Evolutionary conservation across 2,329 filamentous ascomycete species (phyloP).

Genomic region (Xylariales sp.): DNA sequence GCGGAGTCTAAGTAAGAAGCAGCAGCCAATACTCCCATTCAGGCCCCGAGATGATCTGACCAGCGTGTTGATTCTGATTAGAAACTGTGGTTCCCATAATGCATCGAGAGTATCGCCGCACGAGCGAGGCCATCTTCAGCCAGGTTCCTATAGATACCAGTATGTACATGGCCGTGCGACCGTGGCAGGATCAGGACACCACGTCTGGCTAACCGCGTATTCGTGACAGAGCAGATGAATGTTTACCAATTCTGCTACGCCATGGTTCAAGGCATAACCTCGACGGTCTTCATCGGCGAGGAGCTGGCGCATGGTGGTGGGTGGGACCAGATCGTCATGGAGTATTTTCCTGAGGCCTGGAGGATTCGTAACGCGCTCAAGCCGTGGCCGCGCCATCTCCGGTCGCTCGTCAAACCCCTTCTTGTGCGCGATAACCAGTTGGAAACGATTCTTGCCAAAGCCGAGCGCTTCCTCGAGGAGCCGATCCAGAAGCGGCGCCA

Average conservation of each 20-base stretch:
- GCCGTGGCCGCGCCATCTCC: neutral
- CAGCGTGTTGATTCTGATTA: no score
- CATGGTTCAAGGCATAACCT: neutral
- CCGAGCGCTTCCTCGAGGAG: neutral
- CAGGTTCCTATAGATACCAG: neutral
- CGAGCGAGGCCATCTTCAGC: neutral
- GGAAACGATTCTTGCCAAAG: neutral
- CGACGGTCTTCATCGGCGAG: constrained; percentile 2
- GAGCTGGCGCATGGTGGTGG: neutral
- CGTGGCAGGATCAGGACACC: no score
- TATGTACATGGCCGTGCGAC: neutral
- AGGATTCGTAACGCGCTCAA: constrained; percentile 3
- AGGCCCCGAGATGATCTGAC: no score
- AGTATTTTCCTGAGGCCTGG: constrained; percentile 4
- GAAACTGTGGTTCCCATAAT: neutral
- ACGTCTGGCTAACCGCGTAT: no score
- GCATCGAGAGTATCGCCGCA: neutral
- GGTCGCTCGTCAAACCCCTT: constrained; percentile 1
- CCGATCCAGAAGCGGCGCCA: neutral
- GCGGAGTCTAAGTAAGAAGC: neutral
- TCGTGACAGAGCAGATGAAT: neutral
- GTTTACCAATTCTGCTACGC: constrained; percentile 1
- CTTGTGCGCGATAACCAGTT: neutral
- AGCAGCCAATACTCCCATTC: no score
- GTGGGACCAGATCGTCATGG: constrained; percentile 1